Base-by-base conservation (phyloP, 2,329 filamentous ascomycete genomes). In the Aspergillus sp. region DNA sequence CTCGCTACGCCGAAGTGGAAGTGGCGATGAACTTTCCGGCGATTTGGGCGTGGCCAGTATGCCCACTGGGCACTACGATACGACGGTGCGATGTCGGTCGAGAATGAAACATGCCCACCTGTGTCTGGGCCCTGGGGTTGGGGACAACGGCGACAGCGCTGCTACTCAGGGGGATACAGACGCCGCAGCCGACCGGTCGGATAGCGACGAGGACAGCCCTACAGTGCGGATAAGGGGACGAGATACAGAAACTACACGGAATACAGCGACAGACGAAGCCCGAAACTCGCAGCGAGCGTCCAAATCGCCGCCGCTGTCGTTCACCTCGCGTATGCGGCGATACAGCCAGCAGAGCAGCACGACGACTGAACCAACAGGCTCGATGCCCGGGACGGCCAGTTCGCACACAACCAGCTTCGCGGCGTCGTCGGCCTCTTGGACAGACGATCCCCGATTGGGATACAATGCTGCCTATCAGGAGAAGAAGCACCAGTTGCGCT, bases 321-420 rank as follows among this genome's bases (percentile, higher is more conserved):
- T 59, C 5, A 60, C 57, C 2, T 57, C 57, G 11, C 49, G 55
- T 12, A 60, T 59, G 57, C 55, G 57, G 8, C 53, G 51, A 8
- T 39, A 42, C 32, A 60, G 57, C 28, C 32, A 41, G 10, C 57
- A 59, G 30, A 58, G 54, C 36, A 45, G 41, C 22, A 39, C 39
- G 14, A 48, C 48, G 14, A 48, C 48, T n/a, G 50, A 53, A 8
- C 44, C 44, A 3, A 41, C 48, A 1, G 38, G 44, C 4, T 53
- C 51, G 12, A 39, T 41, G 27, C 44, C 48, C 2, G 47, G 44
- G n/a, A 50, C 47, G 6, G 41, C 45, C 15, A 55, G 49, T 24
- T 58, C 55, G 2, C 48, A 43, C 36, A 51, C 49, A 33, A 56
- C 55, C 5, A 60, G 55, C 35, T 49, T 50, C 30, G 57, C 19